A percentile compares a stretch with the other conserved stretches of the same genome.
phyloP scores from a whole-genome alignment of 1,284 basidiomycete species.

The Microbotryomycetes sp. region DNA sequence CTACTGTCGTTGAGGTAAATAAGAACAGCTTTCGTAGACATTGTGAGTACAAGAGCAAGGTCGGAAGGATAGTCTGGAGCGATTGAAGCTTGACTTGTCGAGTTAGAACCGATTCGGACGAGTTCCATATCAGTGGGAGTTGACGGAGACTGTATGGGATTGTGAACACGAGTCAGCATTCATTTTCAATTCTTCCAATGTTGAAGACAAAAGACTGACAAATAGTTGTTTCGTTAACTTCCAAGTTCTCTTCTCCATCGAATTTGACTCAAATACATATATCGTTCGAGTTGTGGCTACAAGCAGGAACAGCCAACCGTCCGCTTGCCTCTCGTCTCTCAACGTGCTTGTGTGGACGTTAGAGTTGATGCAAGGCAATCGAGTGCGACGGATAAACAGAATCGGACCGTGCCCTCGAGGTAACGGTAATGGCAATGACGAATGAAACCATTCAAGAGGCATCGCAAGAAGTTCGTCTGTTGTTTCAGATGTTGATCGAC shows the following conservation, averaged over 20 bases:
- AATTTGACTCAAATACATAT: conserved; percentile 15
- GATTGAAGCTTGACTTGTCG: background rate
- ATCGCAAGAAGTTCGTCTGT: background rate
- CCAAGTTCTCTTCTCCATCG: conserved; percentile 12
- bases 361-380: conserved; percentile 3
- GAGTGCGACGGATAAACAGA: conserved; percentile 16
- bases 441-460: conserved; percentile 15
- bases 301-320: conserved; percentile 5
- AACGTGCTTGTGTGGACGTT: background rate
- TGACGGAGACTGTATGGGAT: conserved; percentile 16
- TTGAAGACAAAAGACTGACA: background rate
- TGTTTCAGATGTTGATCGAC: too few relatives aligned
- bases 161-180: background rate
- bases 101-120: background rate
- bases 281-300: conserved; percentile 16
- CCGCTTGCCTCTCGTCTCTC: background rate
- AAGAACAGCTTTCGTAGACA: conserved; percentile 7
- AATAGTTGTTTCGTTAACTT: conserved; percentile 17
- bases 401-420: conserved; percentile 5
- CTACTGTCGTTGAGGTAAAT: conserved; percentile 12
- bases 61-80: background rate
- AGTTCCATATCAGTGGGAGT: conserved; percentile 17
- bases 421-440: conserved; percentile 3
- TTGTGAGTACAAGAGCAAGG: conserved; percentile 6
- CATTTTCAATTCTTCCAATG: too few relatives aligned